phyloP scores from a whole-genome alignment of 768 basidiomycete genomes.

The Pleurotus sapidus region DNA sequence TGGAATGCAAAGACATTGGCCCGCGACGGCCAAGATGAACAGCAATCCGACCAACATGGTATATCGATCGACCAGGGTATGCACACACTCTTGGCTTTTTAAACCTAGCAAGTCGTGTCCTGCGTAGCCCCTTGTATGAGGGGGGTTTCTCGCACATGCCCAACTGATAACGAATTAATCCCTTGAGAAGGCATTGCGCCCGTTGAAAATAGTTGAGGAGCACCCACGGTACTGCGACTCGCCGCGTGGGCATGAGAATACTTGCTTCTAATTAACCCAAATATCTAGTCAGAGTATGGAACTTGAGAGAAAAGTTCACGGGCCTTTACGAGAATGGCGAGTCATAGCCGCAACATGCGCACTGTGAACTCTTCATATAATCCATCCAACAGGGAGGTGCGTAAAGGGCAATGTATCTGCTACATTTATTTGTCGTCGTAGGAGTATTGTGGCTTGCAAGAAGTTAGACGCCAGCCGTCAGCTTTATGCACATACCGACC shows the following conservation, averaged over 20 bases:
- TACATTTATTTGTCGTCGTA: background rate
- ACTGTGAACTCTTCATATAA: no score
- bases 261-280: background rate
- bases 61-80: background rate
- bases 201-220: background rate
- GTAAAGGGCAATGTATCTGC: no score
- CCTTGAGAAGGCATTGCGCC: background rate
- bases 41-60: background rate
- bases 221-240: background rate
- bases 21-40: background rate
- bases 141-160: background rate
- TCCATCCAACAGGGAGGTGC: background rate
- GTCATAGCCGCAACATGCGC: no score
- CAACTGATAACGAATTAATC: background rate
- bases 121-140: background rate
- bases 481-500: no score
- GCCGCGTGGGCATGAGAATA: conserved; percentile 6
- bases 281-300: no score
- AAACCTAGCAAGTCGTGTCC: background rate
- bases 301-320: no score
- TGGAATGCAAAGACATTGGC: background rate
- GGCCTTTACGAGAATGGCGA: no score
- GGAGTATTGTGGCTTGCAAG: no score
- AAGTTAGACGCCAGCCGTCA: no score
- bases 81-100: background rate